Conservation (phyloP, 1,139 yeast species). For the Kodamaea sp. region DNA sequence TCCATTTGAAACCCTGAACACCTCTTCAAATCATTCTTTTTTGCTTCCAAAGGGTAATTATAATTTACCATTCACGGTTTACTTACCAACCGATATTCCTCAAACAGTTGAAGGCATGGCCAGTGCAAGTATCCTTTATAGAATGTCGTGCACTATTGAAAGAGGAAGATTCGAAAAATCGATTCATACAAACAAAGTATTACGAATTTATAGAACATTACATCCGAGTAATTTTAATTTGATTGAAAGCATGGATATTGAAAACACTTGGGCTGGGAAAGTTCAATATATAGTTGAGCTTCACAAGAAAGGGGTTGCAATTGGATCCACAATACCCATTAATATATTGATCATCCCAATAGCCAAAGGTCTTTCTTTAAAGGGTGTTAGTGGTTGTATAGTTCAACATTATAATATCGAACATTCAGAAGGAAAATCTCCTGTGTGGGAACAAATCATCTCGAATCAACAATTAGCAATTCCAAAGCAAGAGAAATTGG, state of each 20-base stretch:
- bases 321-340: slow-evolving; percentile 56
- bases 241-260: slow-evolving; percentile 55
- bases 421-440: slow-evolving; percentile 39
- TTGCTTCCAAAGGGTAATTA: slow-evolving; percentile 63
- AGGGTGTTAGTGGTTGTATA: slow-evolving; percentile 46
- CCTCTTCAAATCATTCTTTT: slow-evolving; percentile 33
- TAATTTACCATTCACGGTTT: slow-evolving; percentile 56
- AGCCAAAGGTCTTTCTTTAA: slow-evolving; percentile 51
- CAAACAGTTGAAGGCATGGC: slow-evolving; percentile 66
- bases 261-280: slow-evolving; percentile 62
- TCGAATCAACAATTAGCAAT: slow-evolving; percentile 29
- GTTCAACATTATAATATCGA: slow-evolving; percentile 47
- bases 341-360: slow-evolving; percentile 56
- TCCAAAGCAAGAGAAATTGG: slow-evolving; percentile 25
- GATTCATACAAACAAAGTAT: slow-evolving; percentile 28
- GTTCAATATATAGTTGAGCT: slow-evolving; percentile 59
- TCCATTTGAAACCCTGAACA: slow-evolving; percentile 29
- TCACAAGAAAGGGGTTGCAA: slow-evolving; percentile 55
- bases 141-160: slow-evolving; percentile 52
- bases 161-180: slow-evolving; percentile 49
- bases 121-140: slow-evolving; percentile 55
- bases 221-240: slow-evolving; percentile 49
- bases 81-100: slow-evolving; percentile 56
- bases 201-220: slow-evolving; percentile 47
- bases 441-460: slow-evolving; percentile 39